Evolutionary conservation across 495 filamentous ascomycete genomes (phyloP), one percentile per base, ranked within the genome.

Genomic region (Penicillium flavigenum): DNA sequence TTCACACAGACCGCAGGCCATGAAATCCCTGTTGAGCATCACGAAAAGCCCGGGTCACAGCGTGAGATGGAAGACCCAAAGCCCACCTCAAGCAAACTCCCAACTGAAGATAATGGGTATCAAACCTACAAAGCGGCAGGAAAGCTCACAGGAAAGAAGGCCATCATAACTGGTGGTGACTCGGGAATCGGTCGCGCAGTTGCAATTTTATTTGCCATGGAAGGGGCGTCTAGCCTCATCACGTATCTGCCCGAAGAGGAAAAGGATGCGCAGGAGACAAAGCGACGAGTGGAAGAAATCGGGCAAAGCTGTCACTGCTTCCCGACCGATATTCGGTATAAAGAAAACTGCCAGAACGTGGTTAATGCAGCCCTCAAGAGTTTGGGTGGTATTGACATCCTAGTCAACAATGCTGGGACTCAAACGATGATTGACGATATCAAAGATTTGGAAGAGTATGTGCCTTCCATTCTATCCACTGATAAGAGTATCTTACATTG

Each of bases 161-260:
- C 89, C 22, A 71, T 94, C 34, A 94, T 94, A 62, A 92, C 89
- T 2, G 89, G 90, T 16, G 91, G 90, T 14, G 90, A 94, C 67
- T 88, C 83, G 6, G 89, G 90, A 16, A 94, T 94, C 63, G 89
- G 91, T 16, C 86, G 89, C 8, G 86, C 90, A 0, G 82, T 87
- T 16, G 88, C 90, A 0, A 84, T 93, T 16, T 77, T 95, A 0
- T 93, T 86, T 55, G 89, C 90, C 19, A 87, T 91, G 83, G 91
- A 94, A 70, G 91, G 90, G 4, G 89, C 90, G 12, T 83, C 87
- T 44, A 83, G 81, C 46, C 73, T 89, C 16, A 91, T 95, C 57
- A 82, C 81, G 16, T 91, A 93, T 63, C 76, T 91, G 0, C 86
- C 87, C 0, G 82, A 88, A 26, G 90, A 95, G 65, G 86, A 92